These are phyloP conservation scores for Geopyxis carbonaria DNA, from an alignment of 495 filamentous ascomycete genomes.

Conservation along the genomic window DNA sequence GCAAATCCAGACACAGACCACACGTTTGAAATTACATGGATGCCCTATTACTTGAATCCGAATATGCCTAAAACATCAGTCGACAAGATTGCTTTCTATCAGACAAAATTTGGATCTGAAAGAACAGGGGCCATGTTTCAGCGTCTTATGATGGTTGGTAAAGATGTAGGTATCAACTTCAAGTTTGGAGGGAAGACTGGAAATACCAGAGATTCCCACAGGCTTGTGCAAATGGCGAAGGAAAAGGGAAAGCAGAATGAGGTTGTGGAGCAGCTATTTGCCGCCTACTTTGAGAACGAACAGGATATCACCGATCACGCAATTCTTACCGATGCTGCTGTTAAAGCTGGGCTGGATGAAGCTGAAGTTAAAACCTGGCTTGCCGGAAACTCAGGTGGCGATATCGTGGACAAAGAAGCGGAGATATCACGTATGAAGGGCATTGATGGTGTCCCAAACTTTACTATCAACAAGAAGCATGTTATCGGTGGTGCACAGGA, in stretches of 20 bases:
- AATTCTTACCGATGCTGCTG: conserved; percentile 42
- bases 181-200: conserved; percentile 55
- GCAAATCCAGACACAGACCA: conserved; percentile 8
- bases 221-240: conserved; percentile 53
- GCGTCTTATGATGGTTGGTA: conserved; percentile 41
- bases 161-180: conserved; percentile 53
- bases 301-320: conserved; percentile 53
- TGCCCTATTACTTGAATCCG: conserved; percentile 67
- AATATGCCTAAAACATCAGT: conserved; percentile 37
- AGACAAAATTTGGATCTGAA: conserved; percentile 41
- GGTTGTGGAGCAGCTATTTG: conserved; percentile 53
- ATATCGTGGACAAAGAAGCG: conserved; percentile 56
- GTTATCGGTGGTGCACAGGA: conserved; percentile 51
- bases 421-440: conserved; percentile 36
- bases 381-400: conserved; percentile 41
- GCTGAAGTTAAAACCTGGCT: conserved; percentile 45
- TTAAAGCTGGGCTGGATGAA: conserved; percentile 45
- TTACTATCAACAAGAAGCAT: conserved; percentile 47
- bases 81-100: conserved; percentile 41
- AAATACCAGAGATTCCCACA: conserved; percentile 61
- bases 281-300: conserved; percentile 58
- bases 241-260: conserved; percentile 33
- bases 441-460: conserved; percentile 59
- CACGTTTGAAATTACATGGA: conserved; percentile 37
- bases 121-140: conserved; percentile 38